phyloP scores from a whole-genome alignment of 2,329 filamentous ascomycete species.

The Aspergillus caelatus region DNA sequence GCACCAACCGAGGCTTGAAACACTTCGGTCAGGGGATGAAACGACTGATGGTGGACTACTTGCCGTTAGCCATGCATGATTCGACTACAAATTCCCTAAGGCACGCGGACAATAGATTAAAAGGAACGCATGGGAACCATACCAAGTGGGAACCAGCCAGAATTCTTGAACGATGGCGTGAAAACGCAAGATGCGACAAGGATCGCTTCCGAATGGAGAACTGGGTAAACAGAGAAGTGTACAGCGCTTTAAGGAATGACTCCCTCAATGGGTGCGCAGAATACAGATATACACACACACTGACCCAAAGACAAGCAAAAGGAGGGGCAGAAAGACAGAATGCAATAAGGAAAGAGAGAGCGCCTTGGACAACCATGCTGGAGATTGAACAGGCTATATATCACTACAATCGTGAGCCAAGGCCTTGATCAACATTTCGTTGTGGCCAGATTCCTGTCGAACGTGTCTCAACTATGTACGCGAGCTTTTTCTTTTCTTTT shows the following conservation, averaged over 20 bases:
- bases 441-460: slow-evolving; percentile 9
- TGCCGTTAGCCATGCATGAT: slow-evolving; percentile 8
- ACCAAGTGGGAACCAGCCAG: not conserved
- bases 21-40: slow-evolving; percentile 15
- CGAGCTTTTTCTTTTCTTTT: not conserved
- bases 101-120: not conserved
- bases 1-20: slow-evolving; percentile 11
- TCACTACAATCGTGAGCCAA: not conserved
- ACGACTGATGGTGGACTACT: slow-evolving; percentile 10
- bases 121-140: not conserved
- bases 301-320: slow-evolving; percentile 2
- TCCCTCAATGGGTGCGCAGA: not conserved
- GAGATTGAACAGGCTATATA: slow-evolving; percentile 8
- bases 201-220: not conserved
- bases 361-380: not conserved
- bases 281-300: not conserved
- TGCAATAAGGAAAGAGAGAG: slow-evolving; percentile 10
- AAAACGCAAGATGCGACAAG: not conserved
- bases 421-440: slow-evolving; percentile 15
- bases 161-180: not conserved
- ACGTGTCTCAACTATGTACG: not conserved
- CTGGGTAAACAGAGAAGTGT: not conserved
- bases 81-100: not conserved
- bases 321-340: slow-evolving; percentile 12
- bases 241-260: not conserved